Base-by-base conservation (phyloP, 106 monocot genomes). In the Hemerocallis citrina region DNA sequence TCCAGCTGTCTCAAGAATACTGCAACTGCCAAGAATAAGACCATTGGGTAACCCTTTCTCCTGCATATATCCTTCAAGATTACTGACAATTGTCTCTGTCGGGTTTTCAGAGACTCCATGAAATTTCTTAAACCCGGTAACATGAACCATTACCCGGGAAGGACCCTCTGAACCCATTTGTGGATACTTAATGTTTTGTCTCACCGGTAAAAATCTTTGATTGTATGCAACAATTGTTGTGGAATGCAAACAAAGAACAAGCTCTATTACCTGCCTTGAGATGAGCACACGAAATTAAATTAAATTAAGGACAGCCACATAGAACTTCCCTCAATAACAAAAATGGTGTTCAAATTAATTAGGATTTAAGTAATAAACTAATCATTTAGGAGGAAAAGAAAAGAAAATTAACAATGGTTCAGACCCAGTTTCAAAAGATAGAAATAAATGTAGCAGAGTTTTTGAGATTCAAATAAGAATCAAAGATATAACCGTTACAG, bases 71-170 rank as follows among this genome's bases (percentile, higher is more conserved):
- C 35, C 52, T 70, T 63, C 75, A 51, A 93, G 59, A 73, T 93
- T 89, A 42, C 55, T 47, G 9, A 85, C 89, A 70, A 93, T 82
- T 31, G 56, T 85, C 68, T 93, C 93, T 3, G 93, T 93, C 40
- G 93, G 93, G 54, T 93, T 93, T 38, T 89, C 85, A 1, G 77
- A 66, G 14, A 93, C 93, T 38, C 93, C 93, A 73, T 93, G 77
- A 37, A 93, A 93, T 59, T 82, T 93, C 68, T 93, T 93, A 61
- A 93, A 93, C 38, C 93, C 93, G 9, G 89, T 93, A 59, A 93
- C 56, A 66, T 93, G 85, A 61, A 89, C 69, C 12, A 82, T 80
- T 37, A 89, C 72, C 38, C 34, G 34, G 14, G 93, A 85, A 32
- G 89, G 82, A 33, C 89, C 89, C 71, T 93, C 93, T 27, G 93